Percentiles rank a stretch among this genome's conserved stretches.
Evolutionary conservation across 345 rosid species (phyloP).

Genomic region (Citrus mangshanensis): DNA sequence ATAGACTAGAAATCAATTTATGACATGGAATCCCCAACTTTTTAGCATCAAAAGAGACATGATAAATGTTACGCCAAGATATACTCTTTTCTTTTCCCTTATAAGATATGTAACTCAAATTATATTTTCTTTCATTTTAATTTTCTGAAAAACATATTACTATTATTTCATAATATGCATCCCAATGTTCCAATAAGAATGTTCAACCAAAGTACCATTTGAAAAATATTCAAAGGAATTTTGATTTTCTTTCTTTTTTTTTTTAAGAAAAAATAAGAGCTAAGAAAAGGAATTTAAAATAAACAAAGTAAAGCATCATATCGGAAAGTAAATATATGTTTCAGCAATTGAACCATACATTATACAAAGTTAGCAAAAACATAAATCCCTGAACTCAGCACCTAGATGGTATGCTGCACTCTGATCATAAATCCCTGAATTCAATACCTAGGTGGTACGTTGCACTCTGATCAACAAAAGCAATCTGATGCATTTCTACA

Average conservation of each 20-base stretch:
- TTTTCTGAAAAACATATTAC: neutral
- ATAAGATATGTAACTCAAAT: neutral
- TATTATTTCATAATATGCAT: neutral
- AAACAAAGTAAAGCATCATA: neutral
- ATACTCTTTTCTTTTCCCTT: neutral
- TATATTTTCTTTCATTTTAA: neutral
- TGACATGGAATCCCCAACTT: neutral
- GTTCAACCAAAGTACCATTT: neutral
- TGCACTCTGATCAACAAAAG: too few relatives aligned
- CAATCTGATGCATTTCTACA: too few relatives aligned
- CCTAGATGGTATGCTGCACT: neutral
- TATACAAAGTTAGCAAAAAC: neutral
- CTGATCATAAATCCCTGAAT: too few relatives aligned
- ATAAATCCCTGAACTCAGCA: neutral
- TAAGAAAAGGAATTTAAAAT: too few relatives aligned
- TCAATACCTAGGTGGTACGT: too few relatives aligned
- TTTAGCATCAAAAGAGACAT: neutral
- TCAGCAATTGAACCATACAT: neutral
- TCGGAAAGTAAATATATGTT: too few relatives aligned
- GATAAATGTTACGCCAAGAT: neutral
- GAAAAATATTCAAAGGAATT: too few relatives aligned
- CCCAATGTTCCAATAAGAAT: neutral
- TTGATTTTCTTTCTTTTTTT: too few relatives aligned
- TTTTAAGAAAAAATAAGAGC: too few relatives aligned
- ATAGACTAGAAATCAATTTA: slow-evolving; percentile 3